Evolutionary conservation across 2,329 filamentous ascomycete species (phyloP).

Genomic region (Paecilomyces niveus): DNA sequence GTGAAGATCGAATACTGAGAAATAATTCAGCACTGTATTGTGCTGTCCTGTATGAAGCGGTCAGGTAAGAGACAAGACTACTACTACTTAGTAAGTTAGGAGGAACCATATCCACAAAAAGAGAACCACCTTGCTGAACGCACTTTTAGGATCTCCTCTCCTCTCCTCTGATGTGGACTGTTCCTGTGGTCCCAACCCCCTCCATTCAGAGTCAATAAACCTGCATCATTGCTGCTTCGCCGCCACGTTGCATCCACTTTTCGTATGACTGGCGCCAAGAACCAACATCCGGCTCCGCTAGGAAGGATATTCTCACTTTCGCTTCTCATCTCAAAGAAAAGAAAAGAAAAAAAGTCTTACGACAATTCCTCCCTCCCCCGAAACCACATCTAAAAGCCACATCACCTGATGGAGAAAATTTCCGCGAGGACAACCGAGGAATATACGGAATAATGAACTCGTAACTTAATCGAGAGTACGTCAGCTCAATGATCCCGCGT

Average conservation of each 20-base stretch:
- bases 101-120: no score
- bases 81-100: no score
- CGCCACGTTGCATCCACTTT: neutral
- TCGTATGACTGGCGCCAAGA: neutral
- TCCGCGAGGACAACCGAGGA: neutral
- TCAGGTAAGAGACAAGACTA: no score
- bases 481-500: neutral
- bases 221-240: neutral
- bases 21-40: neutral
- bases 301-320: neutral
- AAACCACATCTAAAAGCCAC: neutral
- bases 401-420: neutral
- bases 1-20: neutral
- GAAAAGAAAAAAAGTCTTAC: neutral
- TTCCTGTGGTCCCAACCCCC: neutral
- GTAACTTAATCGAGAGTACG: neutral
- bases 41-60: neutral
- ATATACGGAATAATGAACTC: neutral
- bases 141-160: neutral
- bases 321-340: neutral
- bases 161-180: neutral
- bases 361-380: neutral
- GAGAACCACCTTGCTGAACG: neutral
- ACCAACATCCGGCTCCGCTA: neutral
- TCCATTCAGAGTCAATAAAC: neutral